Evolutionary conservation across 129 eudicot species (phyloP).

Genomic region (Dittrichia graveolens): DNA sequence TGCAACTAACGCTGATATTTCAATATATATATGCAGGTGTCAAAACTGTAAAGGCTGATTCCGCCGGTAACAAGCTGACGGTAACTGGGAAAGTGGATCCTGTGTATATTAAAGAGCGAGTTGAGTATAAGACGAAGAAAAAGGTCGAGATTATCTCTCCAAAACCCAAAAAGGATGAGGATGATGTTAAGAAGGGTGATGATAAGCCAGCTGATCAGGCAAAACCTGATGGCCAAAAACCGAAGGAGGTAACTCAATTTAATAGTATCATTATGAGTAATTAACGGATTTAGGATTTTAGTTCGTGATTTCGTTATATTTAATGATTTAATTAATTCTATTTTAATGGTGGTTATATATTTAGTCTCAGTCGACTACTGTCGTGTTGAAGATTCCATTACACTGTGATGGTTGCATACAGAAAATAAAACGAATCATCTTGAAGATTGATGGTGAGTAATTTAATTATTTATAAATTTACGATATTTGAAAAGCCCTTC

Average conservation of each 20-base stretch:
- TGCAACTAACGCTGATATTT: not conserved
- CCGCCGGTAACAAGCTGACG: conserved; percentile 50
- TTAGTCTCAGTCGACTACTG: conserved; percentile 62
- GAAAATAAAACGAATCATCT: conserved; percentile 65
- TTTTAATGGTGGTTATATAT: conserved; percentile 20
- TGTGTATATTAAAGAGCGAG: conserved; percentile 52
- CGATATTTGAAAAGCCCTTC: too few species aligned
- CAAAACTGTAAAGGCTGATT: conserved; percentile 67
- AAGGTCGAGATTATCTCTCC: conserved; percentile 84
- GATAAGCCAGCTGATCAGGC: conserved; percentile 50
- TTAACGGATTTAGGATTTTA: not conserved
- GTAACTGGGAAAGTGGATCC: conserved; percentile 77
- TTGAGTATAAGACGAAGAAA: conserved; percentile 74
- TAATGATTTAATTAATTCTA: not conserved
- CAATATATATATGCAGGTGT: conserved; percentile 58
- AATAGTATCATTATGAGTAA: not conserved
- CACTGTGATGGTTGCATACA: conserved; percentile 93
- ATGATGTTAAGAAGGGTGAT: conserved; percentile 44
- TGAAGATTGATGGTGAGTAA: conserved; percentile 70
- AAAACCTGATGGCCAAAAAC: conserved; percentile 49
- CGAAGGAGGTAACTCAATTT: conserved; percentile 61
- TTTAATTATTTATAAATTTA: not conserved
- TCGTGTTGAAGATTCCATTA: conserved; percentile 68
- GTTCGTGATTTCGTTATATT: too few species aligned
- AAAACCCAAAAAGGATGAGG: conserved; percentile 69